Evolutionary conservation across 164 flowering plant genomes (phyloP), one percentile per base, ranked within the genome.

Genomic region (Berberis vulgaris): DNA sequence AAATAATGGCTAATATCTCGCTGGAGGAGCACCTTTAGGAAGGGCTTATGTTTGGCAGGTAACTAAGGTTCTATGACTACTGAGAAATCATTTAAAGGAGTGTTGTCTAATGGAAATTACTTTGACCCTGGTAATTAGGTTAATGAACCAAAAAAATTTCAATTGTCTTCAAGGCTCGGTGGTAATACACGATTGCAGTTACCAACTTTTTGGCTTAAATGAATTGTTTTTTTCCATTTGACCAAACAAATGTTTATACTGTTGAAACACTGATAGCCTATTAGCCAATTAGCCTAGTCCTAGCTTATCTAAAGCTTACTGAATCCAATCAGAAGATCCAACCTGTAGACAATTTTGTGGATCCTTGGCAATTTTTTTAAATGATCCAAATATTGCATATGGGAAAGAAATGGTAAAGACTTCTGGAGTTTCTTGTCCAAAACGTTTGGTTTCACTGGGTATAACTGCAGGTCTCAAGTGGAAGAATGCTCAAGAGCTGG

Each of bases 41-140:
- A 82, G 79, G 73, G 77, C 65, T 59, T 79, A 77, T 65, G 62
- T 79, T 52, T 84, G 88, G 88, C 83, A 82, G 83, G 88, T 84
- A 57, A 69, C 62, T 55, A 10, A 2, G 3, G 5, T 55, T 26
- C 50, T 59, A 6, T 8, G 7, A 47, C 13, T 10, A 4, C 43
- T 12, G 45, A 46, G 45, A 13, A 7, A 7, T 3, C 3, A 8
- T 45, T 1, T 41, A n/a, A 9, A 50, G 63, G 38, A 7, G 6
- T 13, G 41, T 41, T 9, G 41, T 58, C 40, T 38, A 59, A 10
- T 5, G 5, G 50, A 5, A 5, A 5, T 47, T 47, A 47, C 7
- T 47, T 9, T 47, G 26, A 26, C 26, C 26, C 26, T 26, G 26
- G 26, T 26, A 26, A 26, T 26, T 26, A 26, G 26, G 26, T 26